A percentile compares a stretch with the other conserved stretches of the same genome.
Evolutionary conservation across 2,329 filamentous ascomycete genomes (phyloP).

Genomic region (Trichoderma hamatum): DNA sequence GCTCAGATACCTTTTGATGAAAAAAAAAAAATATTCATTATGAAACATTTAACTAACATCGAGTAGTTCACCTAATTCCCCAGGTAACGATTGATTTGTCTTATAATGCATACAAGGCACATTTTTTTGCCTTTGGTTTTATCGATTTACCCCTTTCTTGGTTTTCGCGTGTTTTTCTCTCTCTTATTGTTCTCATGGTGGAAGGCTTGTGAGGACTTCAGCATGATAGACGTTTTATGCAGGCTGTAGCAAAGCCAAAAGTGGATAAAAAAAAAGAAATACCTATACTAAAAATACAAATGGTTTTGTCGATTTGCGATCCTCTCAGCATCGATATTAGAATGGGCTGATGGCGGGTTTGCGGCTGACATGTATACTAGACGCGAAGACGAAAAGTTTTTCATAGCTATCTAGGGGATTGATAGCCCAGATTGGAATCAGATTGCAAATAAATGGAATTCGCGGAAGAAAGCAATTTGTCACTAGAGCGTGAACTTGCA

Average conservation of each 20-base stretch:
- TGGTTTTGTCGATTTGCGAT: conserved; percentile 11
- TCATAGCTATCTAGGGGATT: conserved; percentile 17
- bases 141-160: conserved; percentile 30
- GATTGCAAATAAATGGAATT: conserved; percentile 16
- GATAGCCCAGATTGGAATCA: conserved; percentile 28
- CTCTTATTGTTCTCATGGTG: conserved; percentile 27
- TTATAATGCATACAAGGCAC: conserved; percentile 41
- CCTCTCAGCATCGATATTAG: neutral
- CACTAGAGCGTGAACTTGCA: conserved; percentile 8
- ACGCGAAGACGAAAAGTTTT: conserved; percentile 25
- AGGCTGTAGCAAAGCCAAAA: conserved; percentile 22
- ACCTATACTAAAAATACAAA: conserved; percentile 12
- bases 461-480: conserved; percentile 2
- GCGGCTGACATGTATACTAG: conserved; percentile 31
- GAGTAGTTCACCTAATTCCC: conserved; percentile 49
- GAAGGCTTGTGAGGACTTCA: conserved; percentile 24
- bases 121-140: conserved; percentile 37
- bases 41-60: conserved; percentile 35
- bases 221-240: conserved; percentile 37
- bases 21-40: neutral
- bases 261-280: conserved; percentile 22
- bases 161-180: conserved; percentile 31
- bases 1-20: neutral
- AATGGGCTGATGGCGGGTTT: conserved; percentile 13
- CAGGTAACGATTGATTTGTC: conserved; percentile 45